Evolutionary conservation across 2,329 filamentous ascomycete species (phyloP), one percentile per base, ranked within the genome.

Genomic region (Sclerotinia glacialis): DNA sequence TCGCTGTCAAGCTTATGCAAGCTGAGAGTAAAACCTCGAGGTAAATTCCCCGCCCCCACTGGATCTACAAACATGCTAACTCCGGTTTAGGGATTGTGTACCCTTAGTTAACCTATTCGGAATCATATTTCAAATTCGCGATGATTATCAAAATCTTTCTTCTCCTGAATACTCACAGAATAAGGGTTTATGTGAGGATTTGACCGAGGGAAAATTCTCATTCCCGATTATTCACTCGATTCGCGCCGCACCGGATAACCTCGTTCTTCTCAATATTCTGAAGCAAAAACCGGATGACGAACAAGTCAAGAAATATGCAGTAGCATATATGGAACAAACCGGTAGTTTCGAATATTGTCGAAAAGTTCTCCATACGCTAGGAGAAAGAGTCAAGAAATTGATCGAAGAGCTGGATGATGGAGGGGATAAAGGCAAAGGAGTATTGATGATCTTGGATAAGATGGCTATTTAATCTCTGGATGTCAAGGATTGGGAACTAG

Each of bases 191-290:
- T 96, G 92, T 78, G 94, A 98, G 80, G 95, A 98, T 78, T 80
- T 98, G 73, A 97, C 93, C 0, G 95, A 98, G 80, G 94, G 94
- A 70, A 98, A 98, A 83, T 97, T 97, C 81, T 94, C 90, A 34
- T 97, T 97, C 77, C 93, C 93, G 50, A 89, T 98, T 74, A 97
- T 98, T 74, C 94, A 98, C 80, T 90, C 90, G 77, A 96, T 98
- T 72, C 90, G 91, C 68, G 81, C 89, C 68, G 86, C 93, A 76
- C 91, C 86, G 23, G 79, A 81, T 40, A 91, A 93, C 76, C 82
- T 90, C 72, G 89, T 96, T 74, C 85, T 99, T 65, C 85, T 97
- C 77, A 97, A 95, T 76, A 97, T 98, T 66, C 82, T 98, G 52
- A 92, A 92, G 78, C 93, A 97, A 78, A 94, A 93, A 79, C 93